phyloP scores from a whole-genome alignment of 371 early-diverging fungal genomes.

The Lichtheimia hyalospora region DNA sequence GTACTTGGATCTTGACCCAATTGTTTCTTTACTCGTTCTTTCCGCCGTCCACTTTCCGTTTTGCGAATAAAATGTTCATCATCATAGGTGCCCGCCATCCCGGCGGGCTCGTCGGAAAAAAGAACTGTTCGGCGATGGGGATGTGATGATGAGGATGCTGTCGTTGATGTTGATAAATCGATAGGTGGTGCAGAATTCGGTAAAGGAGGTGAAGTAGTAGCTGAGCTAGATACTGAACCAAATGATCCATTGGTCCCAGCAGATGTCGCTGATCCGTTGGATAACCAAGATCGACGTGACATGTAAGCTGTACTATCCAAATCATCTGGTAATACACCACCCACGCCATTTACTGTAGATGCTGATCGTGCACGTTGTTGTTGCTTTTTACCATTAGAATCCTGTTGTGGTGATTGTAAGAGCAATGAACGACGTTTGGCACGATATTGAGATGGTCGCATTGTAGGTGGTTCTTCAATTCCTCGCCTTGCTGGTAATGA shows the following conservation, averaged over 20 bases:
- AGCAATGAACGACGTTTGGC: conserved; percentile 49
- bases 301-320: background rate
- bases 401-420: conserved; percentile 27
- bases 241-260: conserved; percentile 11
- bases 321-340: conserved; percentile 20
- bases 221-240: conserved; percentile 8
- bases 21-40: conserved; percentile 18
- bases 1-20: background rate
- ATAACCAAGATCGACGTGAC: conserved; percentile 17
- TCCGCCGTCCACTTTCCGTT: conserved; percentile 43
- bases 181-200: background rate
- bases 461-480: conserved; percentile 22
- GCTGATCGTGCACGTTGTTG: conserved; percentile 16
- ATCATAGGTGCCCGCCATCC: conserved; percentile 8
- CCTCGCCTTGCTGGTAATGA: conserved; percentile 14
- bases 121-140: conserved; percentile 11
- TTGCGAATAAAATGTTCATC: conserved; percentile 14
- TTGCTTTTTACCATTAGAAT: background rate
- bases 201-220: conserved; percentile 8
- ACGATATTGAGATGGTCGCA: conserved; percentile 46
- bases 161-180: background rate
- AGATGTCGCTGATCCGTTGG: conserved; percentile 24
- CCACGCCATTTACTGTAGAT: conserved; percentile 16
- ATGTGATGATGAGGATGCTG: conserved; percentile 3
- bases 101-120: conserved; percentile 15